Conservation (phyloP, 2,329 filamentous ascomycete genomes). For the Xylaria sp. region DNA sequence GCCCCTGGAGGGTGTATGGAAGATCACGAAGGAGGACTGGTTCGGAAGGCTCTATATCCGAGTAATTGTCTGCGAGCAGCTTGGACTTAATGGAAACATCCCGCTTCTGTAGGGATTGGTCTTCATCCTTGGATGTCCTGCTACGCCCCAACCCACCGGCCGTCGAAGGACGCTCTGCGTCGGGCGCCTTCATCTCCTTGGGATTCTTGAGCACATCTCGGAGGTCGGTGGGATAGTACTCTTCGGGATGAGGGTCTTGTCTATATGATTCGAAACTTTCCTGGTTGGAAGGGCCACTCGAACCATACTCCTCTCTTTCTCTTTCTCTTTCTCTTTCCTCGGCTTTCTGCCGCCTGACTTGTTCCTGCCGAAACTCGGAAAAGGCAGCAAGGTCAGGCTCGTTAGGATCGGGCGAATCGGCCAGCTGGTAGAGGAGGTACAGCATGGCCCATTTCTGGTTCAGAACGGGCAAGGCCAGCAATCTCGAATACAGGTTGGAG, state of each 20-base stretch:
- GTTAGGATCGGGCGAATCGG: slow-evolving; percentile 65
- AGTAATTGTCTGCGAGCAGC: slow-evolving; percentile 59
- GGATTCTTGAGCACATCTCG: slow-evolving; percentile 35
- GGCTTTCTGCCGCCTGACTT: slow-evolving; percentile 23
- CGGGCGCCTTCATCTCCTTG: slow-evolving; percentile 27
- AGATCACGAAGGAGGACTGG: slow-evolving; percentile 74
- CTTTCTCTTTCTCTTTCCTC: too few relatives aligned
- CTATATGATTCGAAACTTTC: slow-evolving; percentile 17
- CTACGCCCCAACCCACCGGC: slow-evolving; percentile 34
- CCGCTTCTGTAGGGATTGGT: slow-evolving; percentile 39
- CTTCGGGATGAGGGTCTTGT: slow-evolving; percentile 19
- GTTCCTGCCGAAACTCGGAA: slow-evolving; percentile 37
- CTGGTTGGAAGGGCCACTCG: slow-evolving; percentile 30
- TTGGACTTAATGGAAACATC: slow-evolving; percentile 61
- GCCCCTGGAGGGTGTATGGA: slow-evolving; percentile 88
- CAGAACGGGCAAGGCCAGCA: slow-evolving; percentile 88
- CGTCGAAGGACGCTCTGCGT: slow-evolving; percentile 26
- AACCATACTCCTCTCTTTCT: slow-evolving; percentile 17
- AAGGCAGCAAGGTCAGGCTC: slow-evolving; percentile 46
- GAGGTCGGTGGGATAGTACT: slow-evolving; percentile 35
- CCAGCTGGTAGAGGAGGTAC: slow-evolving; percentile 83
- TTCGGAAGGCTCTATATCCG: slow-evolving; percentile 64
- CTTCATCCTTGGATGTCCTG: slow-evolving; percentile 29
- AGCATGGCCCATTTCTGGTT: slow-evolving; percentile 97
- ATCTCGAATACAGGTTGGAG: slow-evolving; percentile 85